These are phyloP conservation scores for Gossypium schwendimanii DNA, from an alignment of 441 rosid species.

Conservation along the genomic window DNA sequence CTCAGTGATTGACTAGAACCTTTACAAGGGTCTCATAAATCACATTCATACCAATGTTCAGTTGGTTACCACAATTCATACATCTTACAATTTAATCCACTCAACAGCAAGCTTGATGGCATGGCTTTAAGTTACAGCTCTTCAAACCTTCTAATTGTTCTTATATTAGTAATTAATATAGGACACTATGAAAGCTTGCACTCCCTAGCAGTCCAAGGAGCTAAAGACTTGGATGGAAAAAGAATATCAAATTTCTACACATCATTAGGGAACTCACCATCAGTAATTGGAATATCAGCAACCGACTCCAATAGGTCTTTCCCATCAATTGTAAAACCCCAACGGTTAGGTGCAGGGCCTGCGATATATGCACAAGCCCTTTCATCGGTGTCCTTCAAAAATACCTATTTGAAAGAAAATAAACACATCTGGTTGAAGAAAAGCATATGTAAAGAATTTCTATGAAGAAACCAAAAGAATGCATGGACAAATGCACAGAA, in stretches of 20 bases:
- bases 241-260: background rate
- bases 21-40: background rate
- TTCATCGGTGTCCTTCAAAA: conserved; percentile 97
- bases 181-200: background rate
- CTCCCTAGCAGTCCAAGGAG: background rate
- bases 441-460: conserved; percentile 8
- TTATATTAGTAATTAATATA: background rate
- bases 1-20: background rate
- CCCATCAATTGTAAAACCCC: conserved; percentile 92
- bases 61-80: background rate
- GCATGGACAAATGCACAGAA: conserved; percentile 3
- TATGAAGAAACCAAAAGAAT: conserved; percentile 4
- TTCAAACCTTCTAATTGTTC: background rate
- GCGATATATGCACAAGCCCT: conserved; percentile 99
- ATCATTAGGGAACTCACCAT: conserved; percentile 39
- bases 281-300: conserved; percentile 35
- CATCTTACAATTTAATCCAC: background rate
- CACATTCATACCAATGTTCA: background rate
- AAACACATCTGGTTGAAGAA: conserved; percentile 16
- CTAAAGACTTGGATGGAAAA: conserved; percentile 5
- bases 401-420: conserved; percentile 51
- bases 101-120: conserved; percentile 3
- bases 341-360: conserved; percentile 98
- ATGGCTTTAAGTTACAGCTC: background rate
- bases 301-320: conserved; percentile 70